Percentiles rank a stretch among this genome's conserved stretches.
Evolutionary conservation across 2,329 filamentous ascomycete genomes (phyloP).

Genomic region (Alternaria sp.): DNA sequence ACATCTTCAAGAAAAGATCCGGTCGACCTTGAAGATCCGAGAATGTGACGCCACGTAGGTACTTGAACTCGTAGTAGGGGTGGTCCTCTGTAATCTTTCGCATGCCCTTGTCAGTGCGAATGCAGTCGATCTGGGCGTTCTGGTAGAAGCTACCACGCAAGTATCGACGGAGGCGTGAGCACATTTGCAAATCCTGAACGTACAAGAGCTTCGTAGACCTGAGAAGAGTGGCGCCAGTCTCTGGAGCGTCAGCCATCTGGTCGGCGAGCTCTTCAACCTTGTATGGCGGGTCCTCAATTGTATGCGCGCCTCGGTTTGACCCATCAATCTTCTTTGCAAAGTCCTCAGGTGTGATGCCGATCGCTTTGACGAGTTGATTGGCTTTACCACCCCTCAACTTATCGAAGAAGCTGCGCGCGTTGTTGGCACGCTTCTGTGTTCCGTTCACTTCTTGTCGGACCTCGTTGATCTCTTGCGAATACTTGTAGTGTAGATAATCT

Average conservation of each 20-base stretch:
- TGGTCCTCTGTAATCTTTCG: conserved; percentile 94
- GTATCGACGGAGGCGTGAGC: conserved; percentile 86
- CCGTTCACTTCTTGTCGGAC: conserved; percentile 70
- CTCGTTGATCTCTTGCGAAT: conserved; percentile 83
- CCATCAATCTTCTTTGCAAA: conserved; percentile 86
- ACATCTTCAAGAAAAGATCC: conserved; percentile 94
- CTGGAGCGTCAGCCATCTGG: conserved; percentile 56
- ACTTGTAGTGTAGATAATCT: conserved; percentile 95
- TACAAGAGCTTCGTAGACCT: conserved; percentile 85
- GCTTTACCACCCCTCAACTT: conserved; percentile 80
- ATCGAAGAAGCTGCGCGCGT: conserved; percentile 80
- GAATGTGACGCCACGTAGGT: conserved; percentile 87
- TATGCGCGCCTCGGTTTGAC: conserved; percentile 68
- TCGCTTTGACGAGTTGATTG: conserved; percentile 83
- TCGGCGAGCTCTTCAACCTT: conserved; percentile 89
- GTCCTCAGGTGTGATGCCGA: conserved; percentile 87
- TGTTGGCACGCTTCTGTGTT: conserved; percentile 80
- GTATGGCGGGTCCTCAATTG: conserved; percentile 79
- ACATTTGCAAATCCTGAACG: conserved; percentile 86
- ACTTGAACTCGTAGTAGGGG: conserved; percentile 97
- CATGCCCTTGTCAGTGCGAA: conserved; percentile 90
- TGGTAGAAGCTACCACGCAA: conserved; percentile 84
- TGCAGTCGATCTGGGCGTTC: conserved; percentile 83
- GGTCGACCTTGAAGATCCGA: conserved; percentile 80
- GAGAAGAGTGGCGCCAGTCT: conserved; percentile 76